Base-by-base conservation (phyloP, 805 yeast genomes). In the Hagleromyces aurorensis region DNA sequence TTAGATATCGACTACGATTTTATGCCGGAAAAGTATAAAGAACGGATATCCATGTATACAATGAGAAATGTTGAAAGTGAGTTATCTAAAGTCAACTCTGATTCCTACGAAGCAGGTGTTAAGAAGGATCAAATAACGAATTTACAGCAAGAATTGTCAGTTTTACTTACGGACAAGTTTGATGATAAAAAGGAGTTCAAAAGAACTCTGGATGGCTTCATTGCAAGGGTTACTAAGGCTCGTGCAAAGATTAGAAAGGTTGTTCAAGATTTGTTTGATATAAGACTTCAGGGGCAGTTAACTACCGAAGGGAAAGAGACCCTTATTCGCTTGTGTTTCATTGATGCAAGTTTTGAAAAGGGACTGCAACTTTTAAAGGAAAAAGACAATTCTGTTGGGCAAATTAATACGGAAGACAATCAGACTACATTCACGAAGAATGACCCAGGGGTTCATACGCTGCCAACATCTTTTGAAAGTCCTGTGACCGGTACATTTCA, bases 301-400 rank as follows among this genome's bases (percentile, higher is more conserved):
- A 74, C 65, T 29, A 47, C 72, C 2, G 84, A 79, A 40, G 94
- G 93, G 12, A 82, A 82, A 51, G 94, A 85, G 53, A 67, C 85
- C 1, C 59, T 84, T 23, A 69, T 85, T 13, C 65, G 87, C 38
- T 63, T 84, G 34, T 72, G 83, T 30, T 75, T 75, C 32, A 64
- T 84, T 33, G 87, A 81, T 50, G 69, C 81, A 1, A 73, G 86
- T 9, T 67, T 85, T 30, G 76, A 73, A 36, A 78, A 78, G 43
- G 70, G 68, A 5, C 32, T 61, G 17, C 34, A 48, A 13, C 31
- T 64, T 23, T 34, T 64, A 30, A 47, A 44, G n/a, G 51, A 52
- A 24, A 55, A 57, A 29, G 42, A 46, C 22, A 7, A 2, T 7
- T 23, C 5, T 23, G 17, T 13, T 9, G 9, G 14, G 14, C 9